Percentiles rank a stretch among this genome's conserved stretches.
phyloP scores from a whole-genome alignment of 2,329 filamentous ascomycete genomes.

The Colletotrichum siamense region DNA sequence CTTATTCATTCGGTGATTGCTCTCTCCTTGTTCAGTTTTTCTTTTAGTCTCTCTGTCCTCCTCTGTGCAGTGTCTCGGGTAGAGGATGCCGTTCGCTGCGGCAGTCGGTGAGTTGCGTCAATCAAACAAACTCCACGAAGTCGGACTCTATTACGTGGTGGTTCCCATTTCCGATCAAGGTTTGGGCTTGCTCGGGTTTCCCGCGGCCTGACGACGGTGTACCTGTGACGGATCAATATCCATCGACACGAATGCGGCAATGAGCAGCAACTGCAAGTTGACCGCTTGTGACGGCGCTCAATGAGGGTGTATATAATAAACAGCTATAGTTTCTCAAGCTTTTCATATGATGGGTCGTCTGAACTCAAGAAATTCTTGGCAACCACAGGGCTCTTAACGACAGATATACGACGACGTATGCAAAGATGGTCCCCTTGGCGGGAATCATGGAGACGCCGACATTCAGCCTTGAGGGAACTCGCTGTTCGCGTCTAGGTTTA shows the following conservation, averaged over 20 bases:
- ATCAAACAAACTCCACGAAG: not conserved
- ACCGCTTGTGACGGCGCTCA: not conserved
- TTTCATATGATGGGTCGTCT: not conserved
- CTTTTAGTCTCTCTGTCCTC: not conserved
- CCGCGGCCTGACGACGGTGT: not conserved
- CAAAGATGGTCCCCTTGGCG: not conserved
- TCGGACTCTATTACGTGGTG: not conserved
- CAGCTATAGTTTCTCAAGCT: not conserved
- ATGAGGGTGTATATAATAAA: not conserved
- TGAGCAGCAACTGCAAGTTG: not conserved
- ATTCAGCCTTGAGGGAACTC: not conserved
- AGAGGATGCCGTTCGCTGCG: not conserved
- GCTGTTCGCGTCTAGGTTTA: not conserved
- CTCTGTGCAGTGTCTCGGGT: not conserved
- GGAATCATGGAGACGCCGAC: not conserved
- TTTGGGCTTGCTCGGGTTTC: not conserved
- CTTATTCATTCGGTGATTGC: not conserved
- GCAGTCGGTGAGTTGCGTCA: not conserved
- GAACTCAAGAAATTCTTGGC: not conserved
- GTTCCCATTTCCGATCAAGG: not conserved
- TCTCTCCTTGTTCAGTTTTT: not conserved
- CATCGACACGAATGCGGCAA: not conserved
- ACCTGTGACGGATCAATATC: not conserved
- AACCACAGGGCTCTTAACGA: not conserved
- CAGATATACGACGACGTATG: not conserved